These are phyloP conservation scores for Aspergillus carlsbadensis DNA, from an alignment of 495 filamentous ascomycete species.

Conservation along the genomic window DNA sequence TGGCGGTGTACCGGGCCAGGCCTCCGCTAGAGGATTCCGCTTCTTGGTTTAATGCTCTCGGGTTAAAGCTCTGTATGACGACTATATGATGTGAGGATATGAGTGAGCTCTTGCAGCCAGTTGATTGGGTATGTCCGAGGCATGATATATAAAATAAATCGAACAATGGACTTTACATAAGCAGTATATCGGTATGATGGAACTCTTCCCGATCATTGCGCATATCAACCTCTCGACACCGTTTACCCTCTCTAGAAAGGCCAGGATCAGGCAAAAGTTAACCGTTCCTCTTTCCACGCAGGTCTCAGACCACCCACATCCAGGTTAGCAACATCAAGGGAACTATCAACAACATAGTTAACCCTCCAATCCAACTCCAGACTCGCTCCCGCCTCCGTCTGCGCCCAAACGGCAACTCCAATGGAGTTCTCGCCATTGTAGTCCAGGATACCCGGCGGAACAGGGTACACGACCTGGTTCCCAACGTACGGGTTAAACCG, in stretches of 20 bases:
- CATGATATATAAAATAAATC: no score
- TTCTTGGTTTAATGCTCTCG: slow-evolving; percentile 39
- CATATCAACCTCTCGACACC: no score
- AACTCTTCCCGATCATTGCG: no score
- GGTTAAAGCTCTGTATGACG: no score
- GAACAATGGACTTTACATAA: no score
- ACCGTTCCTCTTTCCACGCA: slow-evolving; percentile 34
- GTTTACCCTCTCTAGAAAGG: background rate
- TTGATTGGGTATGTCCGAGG: no score
- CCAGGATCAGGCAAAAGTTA: slow-evolving; percentile 26
- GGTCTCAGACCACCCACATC: slow-evolving; percentile 41
- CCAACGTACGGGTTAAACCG: slow-evolving; percentile 51
- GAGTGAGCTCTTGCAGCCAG: no score
- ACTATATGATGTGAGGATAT: no score
- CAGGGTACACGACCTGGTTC: slow-evolving; percentile 50
- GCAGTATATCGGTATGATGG: no score
- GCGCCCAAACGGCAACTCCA: slow-evolving; percentile 47
- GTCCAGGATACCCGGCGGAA: slow-evolving; percentile 50
- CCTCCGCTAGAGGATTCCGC: slow-evolving; percentile 60
- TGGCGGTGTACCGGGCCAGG: slow-evolving; percentile 49
- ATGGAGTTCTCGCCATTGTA: slow-evolving; percentile 46
- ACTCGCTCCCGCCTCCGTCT: slow-evolving; percentile 41
- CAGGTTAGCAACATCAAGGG: slow-evolving; percentile 39
- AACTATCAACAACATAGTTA: slow-evolving; percentile 40
- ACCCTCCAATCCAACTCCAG: slow-evolving; percentile 38